Conservation (phyloP, 305 asterid genomes). For the Andrographis paniculata region DNA sequence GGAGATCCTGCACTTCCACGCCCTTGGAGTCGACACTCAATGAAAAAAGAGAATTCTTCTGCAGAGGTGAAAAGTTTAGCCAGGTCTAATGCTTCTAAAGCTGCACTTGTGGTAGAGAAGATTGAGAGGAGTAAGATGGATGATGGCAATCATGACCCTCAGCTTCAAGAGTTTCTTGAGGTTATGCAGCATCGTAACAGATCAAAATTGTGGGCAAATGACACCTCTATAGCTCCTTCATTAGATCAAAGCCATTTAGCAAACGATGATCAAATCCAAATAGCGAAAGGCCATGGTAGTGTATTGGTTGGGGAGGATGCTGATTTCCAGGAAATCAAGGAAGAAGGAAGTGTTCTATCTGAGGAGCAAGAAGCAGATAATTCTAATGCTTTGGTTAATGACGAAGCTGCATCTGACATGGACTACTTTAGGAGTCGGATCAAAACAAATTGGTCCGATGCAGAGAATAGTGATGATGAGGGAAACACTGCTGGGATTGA, state of each 20-base stretch:
- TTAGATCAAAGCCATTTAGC: slow-evolving; percentile 26
- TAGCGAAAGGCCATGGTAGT: slow-evolving; percentile 20
- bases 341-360: slow-evolving; percentile 24
- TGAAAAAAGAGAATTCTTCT: slow-evolving; percentile 34
- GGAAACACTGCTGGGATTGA: slow-evolving; percentile 26
- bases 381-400: slow-evolving; percentile 26
- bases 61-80: slow-evolving; percentile 29
- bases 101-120: slow-evolving; percentile 27
- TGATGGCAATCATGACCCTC: slow-evolving; percentile 55
- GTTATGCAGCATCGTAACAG: slow-evolving; percentile 74
- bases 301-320: slow-evolving; percentile 19
- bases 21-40: slow-evolving; percentile 88
- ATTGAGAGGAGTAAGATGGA: slow-evolving; percentile 38
- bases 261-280: slow-evolving; percentile 22
- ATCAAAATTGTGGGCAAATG: slow-evolving; percentile 93
- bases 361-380: slow-evolving; percentile 27
- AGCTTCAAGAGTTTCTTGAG: slow-evolving; percentile 76
- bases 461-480: slow-evolving; percentile 52
- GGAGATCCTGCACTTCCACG: slow-evolving; percentile 87
- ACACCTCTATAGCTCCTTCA: slow-evolving; percentile 46
- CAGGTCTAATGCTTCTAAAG: slow-evolving; percentile 24
- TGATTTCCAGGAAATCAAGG: slow-evolving; percentile 26
- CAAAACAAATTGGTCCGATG: slow-evolving; percentile 66
- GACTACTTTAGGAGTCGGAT: slow-evolving; percentile 76
- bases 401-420: slow-evolving; percentile 52